phyloP scores from a whole-genome alignment of 176 grass and related monocot genomes.

The Aegilops longissima region DNA sequence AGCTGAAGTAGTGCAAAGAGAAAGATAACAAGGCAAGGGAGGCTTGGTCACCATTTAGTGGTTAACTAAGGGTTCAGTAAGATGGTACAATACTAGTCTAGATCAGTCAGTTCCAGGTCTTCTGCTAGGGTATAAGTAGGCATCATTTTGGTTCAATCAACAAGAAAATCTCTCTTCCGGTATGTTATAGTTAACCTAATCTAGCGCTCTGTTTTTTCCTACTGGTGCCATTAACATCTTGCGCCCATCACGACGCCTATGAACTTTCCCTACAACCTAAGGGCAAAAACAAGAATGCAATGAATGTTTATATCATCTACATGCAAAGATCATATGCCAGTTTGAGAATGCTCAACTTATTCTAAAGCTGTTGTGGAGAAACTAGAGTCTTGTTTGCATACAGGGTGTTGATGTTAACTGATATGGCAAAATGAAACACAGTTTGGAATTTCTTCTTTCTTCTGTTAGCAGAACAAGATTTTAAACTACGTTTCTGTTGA shows the following conservation, averaged over 20 bases:
- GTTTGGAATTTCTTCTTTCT: background rate
- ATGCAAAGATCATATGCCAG: background rate
- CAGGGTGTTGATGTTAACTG: background rate
- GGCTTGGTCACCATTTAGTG: background rate
- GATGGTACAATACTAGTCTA: background rate
- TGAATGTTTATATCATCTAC: background rate
- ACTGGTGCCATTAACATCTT: background rate
- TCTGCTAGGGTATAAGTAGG: background rate
- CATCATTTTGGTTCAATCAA: background rate
- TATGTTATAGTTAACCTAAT: background rate
- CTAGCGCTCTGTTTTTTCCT: background rate
- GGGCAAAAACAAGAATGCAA: background rate
- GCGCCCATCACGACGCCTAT: background rate
- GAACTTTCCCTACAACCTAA: background rate
- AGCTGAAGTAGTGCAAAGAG: background rate
- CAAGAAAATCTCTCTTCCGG: background rate
- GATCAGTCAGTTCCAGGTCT: background rate
- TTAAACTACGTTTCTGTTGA: background rate
- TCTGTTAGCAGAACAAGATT: background rate
- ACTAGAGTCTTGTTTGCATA: background rate
- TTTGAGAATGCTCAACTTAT: background rate
- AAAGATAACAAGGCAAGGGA: background rate
- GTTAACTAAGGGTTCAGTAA: background rate
- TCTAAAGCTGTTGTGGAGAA: background rate
- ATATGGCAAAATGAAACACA: background rate